phyloP scores from a whole-genome alignment of 306 rosid genomes.

The Cucumis sativus region Cucumber_9930_V3 NC_026659.2:6753501-6754000 shows the following conservation, averaged over 20 bases:
- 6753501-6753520: no score
- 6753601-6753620: no score
- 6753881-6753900: conserved; percentile 87
- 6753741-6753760: not conserved
- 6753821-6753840: conserved; percentile 97
- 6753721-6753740: conserved; percentile 3
- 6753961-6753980: conserved; percentile 4
- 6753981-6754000: not conserved
- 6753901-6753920: conserved; percentile 77
- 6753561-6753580: no score
- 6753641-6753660: no score
- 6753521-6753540: no score
- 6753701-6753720: conserved; percentile 3
- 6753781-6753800: not conserved
- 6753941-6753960: conserved; percentile 85
- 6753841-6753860: conserved; percentile 82
- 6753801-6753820: conserved; percentile 49
- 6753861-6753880: conserved; percentile 92
- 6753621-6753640: no score
- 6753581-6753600: no score
- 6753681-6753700: not conserved
- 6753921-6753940: conserved; percentile 94
- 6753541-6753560: no score
- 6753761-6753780: not conserved
- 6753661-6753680: no score